Evolutionary conservation across 805 yeast species (phyloP), one percentile per base, ranked within the genome.

Genomic region (Jamesozyma rosinii): DNA sequence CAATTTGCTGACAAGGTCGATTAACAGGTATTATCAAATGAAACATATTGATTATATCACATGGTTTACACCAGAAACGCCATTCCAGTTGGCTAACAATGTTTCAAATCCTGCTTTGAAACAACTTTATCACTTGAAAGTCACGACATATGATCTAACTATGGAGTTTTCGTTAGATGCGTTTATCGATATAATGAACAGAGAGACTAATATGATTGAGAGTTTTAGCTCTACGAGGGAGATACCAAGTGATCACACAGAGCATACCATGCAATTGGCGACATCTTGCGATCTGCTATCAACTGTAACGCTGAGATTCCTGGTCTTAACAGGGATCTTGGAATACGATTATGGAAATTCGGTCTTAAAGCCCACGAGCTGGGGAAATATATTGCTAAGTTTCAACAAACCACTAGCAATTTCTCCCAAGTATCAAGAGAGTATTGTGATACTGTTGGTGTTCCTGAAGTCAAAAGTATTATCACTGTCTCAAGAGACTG

Each of bases 21-120:
- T 88, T 52, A 81, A 86, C 49, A 79, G 97, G 57, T 90, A 84
- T 64, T 87, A 78, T 59, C 97, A 89, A 58, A 80, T 75, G 45
- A 83, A 81, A 57, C 76, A 73, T 44, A 70, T 85, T 31, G 65
- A 70, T 36, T 74, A 73, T 20, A 58, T 65, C 18, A 74, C 65
- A 46, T 81, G 83, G 81, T 81, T 69, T 65, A 71, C 77, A 48
- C 57, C 64, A 14, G 44, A 53, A 34, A 41, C 51, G 5, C 57
- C 62, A 21, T 49, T 64, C 19, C 72, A 69, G 40, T 57, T 82
- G 21, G 71, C 70, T 17, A 78, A 75, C 50, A 70, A 81, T 50
- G 51, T 72, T 37, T 15, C 63, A 70, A 82, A 83, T 5, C 70
- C 83, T 1, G 53, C 74, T 1, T 76, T 68, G 46, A 64, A 65